Conservation (phyloP, 108 stramenopile species). For the Conticribra guillardii region DNA sequence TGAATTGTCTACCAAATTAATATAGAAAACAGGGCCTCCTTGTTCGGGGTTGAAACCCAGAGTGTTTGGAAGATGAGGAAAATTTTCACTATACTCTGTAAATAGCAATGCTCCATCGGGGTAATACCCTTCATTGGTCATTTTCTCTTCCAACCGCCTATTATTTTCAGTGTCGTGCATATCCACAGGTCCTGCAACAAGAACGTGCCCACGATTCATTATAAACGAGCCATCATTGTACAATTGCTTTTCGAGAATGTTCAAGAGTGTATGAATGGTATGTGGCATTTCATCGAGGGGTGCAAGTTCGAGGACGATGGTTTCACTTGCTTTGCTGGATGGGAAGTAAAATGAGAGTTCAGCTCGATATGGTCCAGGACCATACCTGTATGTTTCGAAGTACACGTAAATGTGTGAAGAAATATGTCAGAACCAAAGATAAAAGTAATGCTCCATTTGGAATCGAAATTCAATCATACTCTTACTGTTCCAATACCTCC, state of each 20-base stretch:
- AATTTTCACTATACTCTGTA: constrained; percentile 70
- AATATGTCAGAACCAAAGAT: too few relatives aligned
- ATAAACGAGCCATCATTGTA: constrained; percentile 51
- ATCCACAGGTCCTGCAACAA: constrained; percentile 28
- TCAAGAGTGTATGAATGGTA: constrained; percentile 35
- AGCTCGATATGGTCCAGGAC: constrained; percentile 36
- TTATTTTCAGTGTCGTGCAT: constrained; percentile 24
- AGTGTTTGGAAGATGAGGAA: constrained; percentile 75
- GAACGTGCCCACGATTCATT: constrained; percentile 17
- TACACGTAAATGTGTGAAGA: too few relatives aligned
- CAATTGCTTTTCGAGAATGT: constrained; percentile 34
- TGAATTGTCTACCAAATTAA: constrained; percentile 88
- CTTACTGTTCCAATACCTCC: constrained; percentile 17
- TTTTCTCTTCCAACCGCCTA: constrained; percentile 14
- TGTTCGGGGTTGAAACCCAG: constrained; percentile 79
- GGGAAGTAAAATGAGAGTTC: constrained; percentile 20
- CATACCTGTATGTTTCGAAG: constrained; percentile 16
- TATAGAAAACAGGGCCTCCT: constrained; percentile 84
- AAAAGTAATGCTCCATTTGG: too few relatives aligned
- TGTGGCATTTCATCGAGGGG: constrained; percentile 47
- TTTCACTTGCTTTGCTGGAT: constrained; percentile 14
- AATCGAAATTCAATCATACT: neutral
- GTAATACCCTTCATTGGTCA: constrained; percentile 22
- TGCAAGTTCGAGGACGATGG: constrained; percentile 35
- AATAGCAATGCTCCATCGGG: constrained; percentile 45